Conservation (phyloP, 176 grass and related monocot genomes). For the Musa itinerans region DNA sequence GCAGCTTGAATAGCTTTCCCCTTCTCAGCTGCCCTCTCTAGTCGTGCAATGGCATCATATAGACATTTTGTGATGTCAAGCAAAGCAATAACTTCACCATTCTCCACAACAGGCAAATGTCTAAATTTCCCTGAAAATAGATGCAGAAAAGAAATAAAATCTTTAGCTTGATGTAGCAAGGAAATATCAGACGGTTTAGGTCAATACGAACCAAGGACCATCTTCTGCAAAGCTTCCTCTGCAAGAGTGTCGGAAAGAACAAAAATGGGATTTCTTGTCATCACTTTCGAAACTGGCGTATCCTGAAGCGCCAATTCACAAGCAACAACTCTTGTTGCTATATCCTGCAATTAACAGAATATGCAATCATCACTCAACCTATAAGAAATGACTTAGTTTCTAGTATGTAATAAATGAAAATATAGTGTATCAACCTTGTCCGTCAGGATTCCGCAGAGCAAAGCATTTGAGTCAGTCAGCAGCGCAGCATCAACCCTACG, state of each 20-base stretch:
- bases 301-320: conserved; percentile 47
- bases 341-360: conserved; percentile 31
- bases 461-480: conserved; percentile 61
- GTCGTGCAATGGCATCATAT: not conserved
- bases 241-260: conserved; percentile 61
- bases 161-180: not conserved
- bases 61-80: conserved; percentile 60
- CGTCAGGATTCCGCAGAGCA: conserved; percentile 78
- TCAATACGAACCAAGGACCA: not conserved
- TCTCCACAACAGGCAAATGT: conserved; percentile 82
- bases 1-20: conserved; percentile 4
- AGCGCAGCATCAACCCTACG: conserved; percentile 54
- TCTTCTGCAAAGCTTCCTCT: not conserved
- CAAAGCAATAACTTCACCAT: conserved; percentile 78
- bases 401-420: not conserved
- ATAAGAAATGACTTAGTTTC: not conserved
- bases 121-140: conserved; percentile 57
- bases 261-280: conserved; percentile 65
- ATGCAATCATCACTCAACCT: not conserved
- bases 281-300: conserved; percentile 66
- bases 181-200: not conserved
- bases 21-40: not conserved
- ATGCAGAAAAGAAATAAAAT: not conserved
- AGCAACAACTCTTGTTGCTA: conserved; percentile 44
- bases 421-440: conserved; percentile 36